Base-by-base conservation (phyloP, 2,329 filamentous ascomycete genomes). In the Didymella keratinophila region DNA sequence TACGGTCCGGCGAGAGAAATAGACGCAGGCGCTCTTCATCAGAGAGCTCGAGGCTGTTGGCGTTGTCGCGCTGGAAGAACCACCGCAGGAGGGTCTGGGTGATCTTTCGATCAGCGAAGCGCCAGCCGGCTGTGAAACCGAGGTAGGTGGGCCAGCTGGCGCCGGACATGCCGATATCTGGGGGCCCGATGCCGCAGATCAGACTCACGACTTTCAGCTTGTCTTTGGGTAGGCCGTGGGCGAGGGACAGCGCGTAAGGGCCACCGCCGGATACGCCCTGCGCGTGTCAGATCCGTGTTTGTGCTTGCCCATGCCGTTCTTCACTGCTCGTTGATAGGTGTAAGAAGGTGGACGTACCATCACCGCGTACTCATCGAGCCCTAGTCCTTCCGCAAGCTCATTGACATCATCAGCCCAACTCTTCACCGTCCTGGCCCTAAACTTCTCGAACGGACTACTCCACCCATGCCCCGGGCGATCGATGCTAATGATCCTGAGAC, bases 91-190 rank as follows among this genome's bases (percentile, higher is more conserved):
- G 14, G 5, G 39, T 52, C 9, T 20, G 16, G 1, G 36, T 39
- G 3, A 39, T 20, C 9, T 14, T 39, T 0, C 1, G 8, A 20
- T 39, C 5, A 71, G 70, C 2, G 53, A 62, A 71, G 48, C 69
- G 74, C 56, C 65, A 74, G 30, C 72, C 74, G 14, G 65, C 61
- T 2, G 72, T 68, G 48, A 74, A 76, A 30, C 69, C 75, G 8
- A 76, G 11, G 37, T 68, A 65, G 50, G 70, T 66, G 8, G 52
- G 5, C 41, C 58, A 65, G 25, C 57, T 51, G 9, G 70, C 70
- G 10, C 74, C 71, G 14, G 53, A 62, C 68, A 74, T 73, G 32
- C 76, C 71, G 6, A 78, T 76, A 51, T 78, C 73, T 37, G 73
- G 70, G 7, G 77, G 67, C 0, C 74, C 74, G 9, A 77, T 45